These are phyloP conservation scores for Pseudogymnoascus sp. DNA, from an alignment of 2,329 filamentous ascomycete genomes.

Conservation along the genomic window DNA sequence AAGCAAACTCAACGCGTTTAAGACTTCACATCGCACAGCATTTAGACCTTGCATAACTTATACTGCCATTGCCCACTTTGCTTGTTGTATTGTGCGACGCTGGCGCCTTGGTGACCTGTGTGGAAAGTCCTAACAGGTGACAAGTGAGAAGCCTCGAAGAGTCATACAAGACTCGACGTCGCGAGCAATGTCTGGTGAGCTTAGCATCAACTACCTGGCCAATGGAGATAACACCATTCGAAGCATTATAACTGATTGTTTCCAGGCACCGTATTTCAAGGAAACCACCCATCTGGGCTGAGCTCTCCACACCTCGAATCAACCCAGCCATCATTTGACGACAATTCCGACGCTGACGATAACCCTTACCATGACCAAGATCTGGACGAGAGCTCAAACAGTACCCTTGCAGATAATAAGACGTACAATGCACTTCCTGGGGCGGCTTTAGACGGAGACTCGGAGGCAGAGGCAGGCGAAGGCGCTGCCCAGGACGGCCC, in stretches of 20 bases:
- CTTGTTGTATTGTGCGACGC: background rate
- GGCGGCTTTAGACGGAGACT: slow-evolving; percentile 12
- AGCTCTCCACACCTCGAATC: slow-evolving; percentile 1
- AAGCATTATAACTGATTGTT: background rate
- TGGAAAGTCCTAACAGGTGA: background rate
- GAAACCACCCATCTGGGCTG: background rate
- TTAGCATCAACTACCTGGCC: background rate
- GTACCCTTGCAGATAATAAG: slow-evolving; percentile 9
- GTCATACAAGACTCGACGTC: slow-evolving; percentile 1
- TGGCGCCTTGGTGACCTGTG: background rate
- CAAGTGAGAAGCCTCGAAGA: background rate
- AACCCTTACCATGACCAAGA: slow-evolving; percentile 14
- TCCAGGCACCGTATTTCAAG: background rate
- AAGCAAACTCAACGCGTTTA: background rate
- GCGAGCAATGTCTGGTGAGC: slow-evolving; percentile 3
- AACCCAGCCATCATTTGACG: slow-evolving; percentile 1
- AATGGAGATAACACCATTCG: background rate
- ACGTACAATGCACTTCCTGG: background rate
- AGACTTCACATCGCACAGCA: slow-evolving; percentile 1
- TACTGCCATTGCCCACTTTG: background rate
- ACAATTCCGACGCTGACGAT: slow-evolving; percentile 16
- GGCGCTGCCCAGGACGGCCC: slow-evolving; percentile 38
- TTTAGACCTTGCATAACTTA: background rate
- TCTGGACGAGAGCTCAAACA: slow-evolving; percentile 4
- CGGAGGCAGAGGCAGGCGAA: slow-evolving; percentile 17